Base-by-base conservation (phyloP, 768 basidiomycete species). In the Coprinopsis sp. region DNA sequence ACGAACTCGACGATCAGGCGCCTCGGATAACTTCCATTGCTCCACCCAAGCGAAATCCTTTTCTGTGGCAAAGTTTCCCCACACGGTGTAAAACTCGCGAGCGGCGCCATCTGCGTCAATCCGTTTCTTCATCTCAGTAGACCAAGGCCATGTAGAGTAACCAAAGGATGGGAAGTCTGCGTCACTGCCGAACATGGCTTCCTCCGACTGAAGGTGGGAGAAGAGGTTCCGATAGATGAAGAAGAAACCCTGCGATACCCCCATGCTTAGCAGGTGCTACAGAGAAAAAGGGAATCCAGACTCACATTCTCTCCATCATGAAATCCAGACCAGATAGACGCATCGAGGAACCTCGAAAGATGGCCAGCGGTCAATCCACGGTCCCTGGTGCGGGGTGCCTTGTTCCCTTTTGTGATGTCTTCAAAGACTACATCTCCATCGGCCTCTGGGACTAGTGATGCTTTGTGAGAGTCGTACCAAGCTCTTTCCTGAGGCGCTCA, bases 381-480 rank as follows among this genome's bases (percentile, higher is more conserved):
- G 64, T 84, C 90, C 50, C 76, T 64, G 19, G 69, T 58, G 46
- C 69, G 64, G 55, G 74, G 61, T 16, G 78, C 72, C 25, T 78
- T 76, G 31, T 74, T 73, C 13, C 94, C 94, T 47, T 69, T 77
- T 41, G 81, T 78, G 46, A 97, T 84, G 56, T 92, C 87, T 51
- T 96, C 84, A 56, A 91, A 89, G 13, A 95, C 83, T 2, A 75
- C 78, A 34, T 86, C 82, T 34, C 87, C 88, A 62, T 94, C 94
- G 33, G 90, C 80, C 56, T 88, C 87, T 2, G 87, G 87, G 14
- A 73, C 70, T 6, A 92, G 73, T 21, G 87, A 86, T 23, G 86
- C 82, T 48, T 84, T 82, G 63, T 98, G 95, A 4, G 82, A 82
- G 65, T 99, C 96, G 64, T 99, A 99, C 90, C 93, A 99, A 34